Base-by-base conservation (phyloP, 2,329 filamentous ascomycete species). In the Phaeosphaeriaceae sp. region DNA sequence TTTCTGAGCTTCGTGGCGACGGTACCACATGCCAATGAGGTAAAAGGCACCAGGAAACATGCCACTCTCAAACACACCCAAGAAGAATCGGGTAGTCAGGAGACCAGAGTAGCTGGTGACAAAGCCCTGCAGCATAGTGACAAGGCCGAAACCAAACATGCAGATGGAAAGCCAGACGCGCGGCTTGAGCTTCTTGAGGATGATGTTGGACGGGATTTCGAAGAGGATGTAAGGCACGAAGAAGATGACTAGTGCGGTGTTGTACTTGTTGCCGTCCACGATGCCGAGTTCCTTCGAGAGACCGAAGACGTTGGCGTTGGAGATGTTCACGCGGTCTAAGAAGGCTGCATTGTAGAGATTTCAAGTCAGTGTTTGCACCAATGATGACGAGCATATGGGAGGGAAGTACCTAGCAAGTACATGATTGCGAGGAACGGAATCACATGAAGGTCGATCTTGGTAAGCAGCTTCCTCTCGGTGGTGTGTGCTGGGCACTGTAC, bases 11-110 rank as follows among this genome's bases (percentile, higher is more conserved):
- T 98, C 95, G 46, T 83, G 83, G 58, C 94, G 88, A 58, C 89
- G 88, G 70, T 98, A 99, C 93, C 91, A 96, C 89, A 94, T 94
- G 57, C 91, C 88, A 60, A 93, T 88, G 7, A 93, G 80, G 71
- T 93, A 91, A 72, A 90, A 85, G 5, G 73, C 65, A 13, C 71
- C 71, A 0, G 70, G 71, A n/a, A 91, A 91, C 82, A 84, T 83
- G 54, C 81, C 81, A 0, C 80, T 75, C 53, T 81, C 82, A 56
- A 81, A 82, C 1, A 85, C 57, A 9, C 93, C 93, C 0, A 97
- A 84, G 76, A 97, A 94, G 82, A 97, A 97, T 25, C 77, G 86
- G 2, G 91, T 92, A 0, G 88, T 84, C 50, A 97, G 83, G 17
- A 97, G 81, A 1, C 92, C 92, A 42, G 83, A 80, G 78, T 93